Conservation (phyloP, 306 rosid genomes). For the Herpetospermum pedunculosum region DNA sequence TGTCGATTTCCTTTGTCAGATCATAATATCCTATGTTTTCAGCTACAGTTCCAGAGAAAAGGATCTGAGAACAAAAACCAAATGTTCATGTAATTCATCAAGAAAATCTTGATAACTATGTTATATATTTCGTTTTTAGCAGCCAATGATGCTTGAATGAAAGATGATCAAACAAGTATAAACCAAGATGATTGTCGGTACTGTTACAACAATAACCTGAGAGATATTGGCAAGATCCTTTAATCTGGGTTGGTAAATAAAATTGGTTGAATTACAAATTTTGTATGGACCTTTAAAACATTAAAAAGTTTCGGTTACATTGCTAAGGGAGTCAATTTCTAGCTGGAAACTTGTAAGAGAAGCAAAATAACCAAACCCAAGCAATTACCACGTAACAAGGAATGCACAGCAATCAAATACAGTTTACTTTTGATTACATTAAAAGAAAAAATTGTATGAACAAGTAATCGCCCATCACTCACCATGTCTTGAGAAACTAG, state of each 20-base stretch:
- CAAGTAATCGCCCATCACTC: conserved; percentile 19
- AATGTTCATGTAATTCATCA: background rate
- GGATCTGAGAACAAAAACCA: conserved; percentile 31
- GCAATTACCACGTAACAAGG: background rate
- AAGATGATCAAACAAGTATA: background rate
- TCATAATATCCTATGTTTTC: conserved; percentile 87
- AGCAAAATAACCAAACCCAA: background rate
- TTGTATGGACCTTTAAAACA: background rate
- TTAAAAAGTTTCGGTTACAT: background rate
- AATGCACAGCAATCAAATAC: background rate
- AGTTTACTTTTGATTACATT: background rate
- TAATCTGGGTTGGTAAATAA: background rate
- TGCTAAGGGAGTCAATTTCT: background rate
- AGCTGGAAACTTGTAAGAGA: background rate
- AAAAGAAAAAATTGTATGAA: background rate
- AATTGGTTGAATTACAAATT: background rate
- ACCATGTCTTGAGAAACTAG: conserved; percentile 89
- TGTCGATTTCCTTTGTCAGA: conserved; percentile 51
- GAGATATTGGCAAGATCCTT: background rate
- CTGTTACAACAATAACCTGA: background rate
- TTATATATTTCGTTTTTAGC: background rate
- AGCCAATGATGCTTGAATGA: background rate
- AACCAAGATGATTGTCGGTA: background rate
- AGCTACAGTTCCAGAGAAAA: conserved; percentile 80
- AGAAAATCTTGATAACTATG: background rate